Percentiles rank a stretch among this genome's conserved stretches.
These are phyloP conservation scores for Anthoceros angustus DNA, from an alignment of 225 moss, liverwort and hornwort genomes.

Conservation along the genomic window DNA sequence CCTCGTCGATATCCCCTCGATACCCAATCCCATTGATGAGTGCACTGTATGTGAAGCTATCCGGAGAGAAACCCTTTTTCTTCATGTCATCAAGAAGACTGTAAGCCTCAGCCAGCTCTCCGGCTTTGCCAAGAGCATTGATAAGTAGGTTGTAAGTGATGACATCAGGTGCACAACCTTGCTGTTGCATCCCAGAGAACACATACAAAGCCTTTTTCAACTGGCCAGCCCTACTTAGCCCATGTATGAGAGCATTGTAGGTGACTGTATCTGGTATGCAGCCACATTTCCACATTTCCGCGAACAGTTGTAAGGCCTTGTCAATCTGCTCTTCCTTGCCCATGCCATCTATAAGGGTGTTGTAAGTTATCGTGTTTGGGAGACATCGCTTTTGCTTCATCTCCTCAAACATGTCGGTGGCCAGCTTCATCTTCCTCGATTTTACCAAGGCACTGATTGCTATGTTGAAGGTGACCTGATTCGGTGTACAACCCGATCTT, in stretches of 20 bases:
- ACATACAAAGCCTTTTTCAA: neutral
- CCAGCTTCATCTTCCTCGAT: conserved; percentile 30
- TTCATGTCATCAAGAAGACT: neutral
- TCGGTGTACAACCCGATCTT: conserved; percentile 37
- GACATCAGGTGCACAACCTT: neutral
- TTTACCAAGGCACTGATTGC: conserved; percentile 39
- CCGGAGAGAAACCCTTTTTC: neutral
- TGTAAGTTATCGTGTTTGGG: neutral
- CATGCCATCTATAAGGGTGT: conserved; percentile 1
- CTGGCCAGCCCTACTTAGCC: neutral
- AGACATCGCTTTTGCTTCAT: conserved; percentile 27
- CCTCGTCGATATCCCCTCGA: neutral
- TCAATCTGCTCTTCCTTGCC: neutral
- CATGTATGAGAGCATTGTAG: neutral
- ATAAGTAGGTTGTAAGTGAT: neutral
- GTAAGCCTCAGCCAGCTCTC: neutral
- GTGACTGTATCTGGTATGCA: neutral
- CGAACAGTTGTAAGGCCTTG: neutral
- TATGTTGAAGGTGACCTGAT: conserved; percentile 43
- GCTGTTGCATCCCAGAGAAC: neutral
- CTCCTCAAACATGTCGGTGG: conserved; percentile 33
- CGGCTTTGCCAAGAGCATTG: neutral
- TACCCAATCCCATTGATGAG: neutral
- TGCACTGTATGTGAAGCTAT: neutral
- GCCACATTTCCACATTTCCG: neutral